Conservation (phyloP, 2,329 filamentous ascomycete species). For the Sporothrix curviconia region DNA sequence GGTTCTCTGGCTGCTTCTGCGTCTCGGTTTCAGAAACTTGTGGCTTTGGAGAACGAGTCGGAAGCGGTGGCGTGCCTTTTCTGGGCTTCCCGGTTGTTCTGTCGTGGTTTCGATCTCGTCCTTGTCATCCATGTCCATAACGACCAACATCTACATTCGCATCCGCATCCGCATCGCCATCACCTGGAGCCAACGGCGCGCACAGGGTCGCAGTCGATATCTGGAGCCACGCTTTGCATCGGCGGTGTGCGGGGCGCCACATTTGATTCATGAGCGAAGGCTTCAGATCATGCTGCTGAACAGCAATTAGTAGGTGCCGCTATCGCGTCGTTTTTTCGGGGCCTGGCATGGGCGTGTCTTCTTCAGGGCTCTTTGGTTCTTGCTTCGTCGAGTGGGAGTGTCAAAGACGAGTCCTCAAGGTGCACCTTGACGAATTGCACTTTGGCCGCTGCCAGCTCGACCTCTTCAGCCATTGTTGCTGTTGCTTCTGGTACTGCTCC, state of each 20-base stretch:
- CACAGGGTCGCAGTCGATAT: background rate
- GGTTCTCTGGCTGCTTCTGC: background rate
- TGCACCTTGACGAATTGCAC: conserved; percentile 59
- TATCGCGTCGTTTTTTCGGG: background rate
- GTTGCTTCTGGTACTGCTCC: conserved; percentile 19
- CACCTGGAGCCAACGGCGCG: background rate
- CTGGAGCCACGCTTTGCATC: background rate
- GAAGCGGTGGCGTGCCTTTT: background rate
- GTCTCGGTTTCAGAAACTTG: background rate
- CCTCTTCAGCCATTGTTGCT: conserved; percentile 44
- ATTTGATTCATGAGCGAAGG: background rate
- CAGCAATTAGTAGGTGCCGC: background rate
- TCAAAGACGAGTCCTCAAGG: conserved; percentile 44
- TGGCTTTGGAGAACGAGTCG: background rate
- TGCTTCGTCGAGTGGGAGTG: conserved; percentile 24
- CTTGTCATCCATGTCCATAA: conserved; percentile 5
- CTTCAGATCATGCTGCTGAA: background rate
- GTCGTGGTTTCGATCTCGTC: too few species aligned
- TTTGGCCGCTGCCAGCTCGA: conserved; percentile 56
- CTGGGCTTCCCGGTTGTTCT: too few species aligned
- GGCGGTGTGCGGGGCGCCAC: background rate
- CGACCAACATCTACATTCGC: too few species aligned
- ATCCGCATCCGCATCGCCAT: background rate
- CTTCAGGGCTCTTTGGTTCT: conserved; percentile 10
- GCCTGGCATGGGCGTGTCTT: background rate